Percentiles rank a stretch among this genome's conserved stretches.
phyloP scores from a whole-genome alignment of 1,284 basidiomycete genomes.

The Cutaneotrichosporon sp. region DNA sequence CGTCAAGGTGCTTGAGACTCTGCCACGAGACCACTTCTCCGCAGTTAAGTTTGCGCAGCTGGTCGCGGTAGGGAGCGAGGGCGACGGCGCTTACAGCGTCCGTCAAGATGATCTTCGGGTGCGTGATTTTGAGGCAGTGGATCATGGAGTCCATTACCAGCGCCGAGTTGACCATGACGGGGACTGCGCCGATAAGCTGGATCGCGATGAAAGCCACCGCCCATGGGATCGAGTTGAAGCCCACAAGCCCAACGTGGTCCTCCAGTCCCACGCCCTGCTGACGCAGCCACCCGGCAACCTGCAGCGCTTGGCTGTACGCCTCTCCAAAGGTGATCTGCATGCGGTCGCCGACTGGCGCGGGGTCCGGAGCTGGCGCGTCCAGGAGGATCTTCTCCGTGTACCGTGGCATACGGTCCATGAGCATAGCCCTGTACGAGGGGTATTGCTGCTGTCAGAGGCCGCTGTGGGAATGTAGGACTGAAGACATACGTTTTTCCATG shows the following conservation, averaged over 20 bases:
- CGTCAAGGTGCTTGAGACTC: conserved; percentile 7
- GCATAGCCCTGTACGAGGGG: neutral
- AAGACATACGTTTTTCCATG: conserved; percentile 40
- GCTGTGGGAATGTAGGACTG: neutral
- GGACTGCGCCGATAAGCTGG: conserved; percentile 40
- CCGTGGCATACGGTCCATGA: neutral
- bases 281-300: conserved; percentile 34
- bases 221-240: conserved; percentile 31
- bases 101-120: conserved; percentile 30
- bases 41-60: neutral
- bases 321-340: conserved; percentile 28
- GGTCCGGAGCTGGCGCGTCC: conserved; percentile 23
- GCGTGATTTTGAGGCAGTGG: conserved; percentile 23
- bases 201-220: conserved; percentile 32
- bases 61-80: neutral
- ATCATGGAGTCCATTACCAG: conserved; percentile 18
- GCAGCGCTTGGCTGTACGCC: conserved; percentile 20
- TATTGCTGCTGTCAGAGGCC: neutral
- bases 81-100: conserved; percentile 24
- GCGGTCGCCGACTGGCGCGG: conserved; percentile 7
- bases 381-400: conserved; percentile 4
- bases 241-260: conserved; percentile 35
- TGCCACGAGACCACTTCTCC: conserved; percentile 9
- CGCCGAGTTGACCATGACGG: conserved; percentile 38
- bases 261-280: conserved; percentile 26